Evolutionary conservation across 306 rosid species (phyloP), one percentile per base, ranked within the genome.

Genomic region (Prinsepia uniflora): DNA sequence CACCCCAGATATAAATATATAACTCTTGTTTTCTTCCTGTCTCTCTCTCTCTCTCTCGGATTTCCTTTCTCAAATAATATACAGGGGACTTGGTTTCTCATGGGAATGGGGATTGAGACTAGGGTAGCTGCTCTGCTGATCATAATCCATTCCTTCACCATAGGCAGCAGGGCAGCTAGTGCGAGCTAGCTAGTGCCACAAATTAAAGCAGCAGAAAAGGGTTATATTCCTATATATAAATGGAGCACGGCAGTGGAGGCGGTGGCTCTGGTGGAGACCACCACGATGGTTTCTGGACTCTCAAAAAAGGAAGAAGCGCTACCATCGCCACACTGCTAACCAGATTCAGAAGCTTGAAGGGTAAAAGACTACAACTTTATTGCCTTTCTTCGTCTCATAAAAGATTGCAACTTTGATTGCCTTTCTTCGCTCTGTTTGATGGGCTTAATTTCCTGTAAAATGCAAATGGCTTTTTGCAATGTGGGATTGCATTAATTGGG

Each of bases 281-380:
- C 47, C 83, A 78, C 19, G 90, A 81, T 60, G 76, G 78, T 70
- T 70, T 76, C 96, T 52, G 96, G 96, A 86, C 67, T 62, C 92
- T 4, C 85, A 84, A 50, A 85, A 86, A 45, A 77, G 86, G 75
- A 94, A 87, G 74, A 90, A 94, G 79, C 92, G 97, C 18, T 90
- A 94, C 76, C 97, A 94, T 74, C 98, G 98, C 56, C 98, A 90
- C 92, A 94, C 92, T 58, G 90, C 96, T 50, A 72, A 83, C 58
- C 98, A 94, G 96, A 89, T 94, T 90, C 97, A 94, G 76, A 84
- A 86, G 69, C 98, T 94, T 60, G 98, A 94, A 85, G 74, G 85
- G 98, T 90, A 89, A 79, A 52, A n/a, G 57, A 17, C 5, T n/a
- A 7, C 10, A 45, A 40, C 53, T 43, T 15, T 17, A 13, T 24